phyloP scores from a whole-genome alignment of 2,329 filamentous ascomycete genomes.

The Claviceps sp. region DNA sequence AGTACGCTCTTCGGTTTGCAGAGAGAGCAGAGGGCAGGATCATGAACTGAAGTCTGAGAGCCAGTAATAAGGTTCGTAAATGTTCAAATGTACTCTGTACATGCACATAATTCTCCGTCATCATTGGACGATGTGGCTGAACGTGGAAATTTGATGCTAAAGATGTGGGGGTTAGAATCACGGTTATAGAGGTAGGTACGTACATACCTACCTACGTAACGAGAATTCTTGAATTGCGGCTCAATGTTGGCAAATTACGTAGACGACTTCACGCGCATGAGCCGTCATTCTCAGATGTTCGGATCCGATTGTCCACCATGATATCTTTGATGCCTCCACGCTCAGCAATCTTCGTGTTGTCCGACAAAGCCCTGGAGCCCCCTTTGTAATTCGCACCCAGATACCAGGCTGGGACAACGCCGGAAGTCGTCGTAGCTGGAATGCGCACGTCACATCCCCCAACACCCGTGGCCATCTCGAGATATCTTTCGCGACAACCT shows the following conservation, averaged over 20 bases:
- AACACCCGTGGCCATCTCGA: constrained; percentile 19
- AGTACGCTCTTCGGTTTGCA: no score
- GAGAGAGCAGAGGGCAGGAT: no score
- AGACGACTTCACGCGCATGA: not conserved
- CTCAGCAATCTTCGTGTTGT: not conserved
- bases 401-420: constrained; percentile 18
- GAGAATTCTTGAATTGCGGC: not conserved
- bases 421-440: constrained; percentile 17
- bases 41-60: no score
- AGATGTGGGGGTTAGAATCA: no score
- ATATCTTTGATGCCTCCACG: not conserved
- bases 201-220: no score
- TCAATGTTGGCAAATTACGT: not conserved
- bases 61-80: no score
- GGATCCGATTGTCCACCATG: not conserved
- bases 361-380: not conserved
- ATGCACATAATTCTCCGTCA: no score
- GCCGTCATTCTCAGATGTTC: not conserved
- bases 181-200: no score
- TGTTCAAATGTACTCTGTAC: no score
- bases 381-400: constrained; percentile 9
- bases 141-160: not conserved
- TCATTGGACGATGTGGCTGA: no score
- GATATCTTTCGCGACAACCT: constrained; percentile 16
- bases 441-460: constrained; percentile 21